Conservation (phyloP, 2,329 filamentous ascomycete genomes). For the Colletotrichum sp. region DNA sequence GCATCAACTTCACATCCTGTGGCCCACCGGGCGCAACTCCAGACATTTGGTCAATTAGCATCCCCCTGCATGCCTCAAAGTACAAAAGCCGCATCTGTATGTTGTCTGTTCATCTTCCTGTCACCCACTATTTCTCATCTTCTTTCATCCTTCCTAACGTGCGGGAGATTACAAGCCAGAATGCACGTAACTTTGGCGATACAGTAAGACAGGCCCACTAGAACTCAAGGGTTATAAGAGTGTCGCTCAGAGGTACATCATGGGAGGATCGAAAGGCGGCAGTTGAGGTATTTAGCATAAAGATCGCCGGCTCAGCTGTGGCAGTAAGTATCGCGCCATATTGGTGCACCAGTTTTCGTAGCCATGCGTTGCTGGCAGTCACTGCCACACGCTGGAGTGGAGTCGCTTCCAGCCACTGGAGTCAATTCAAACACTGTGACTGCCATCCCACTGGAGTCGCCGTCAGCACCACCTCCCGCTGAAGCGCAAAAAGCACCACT, state of each 20-base stretch:
- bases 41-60: neutral
- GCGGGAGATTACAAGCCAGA: neutral
- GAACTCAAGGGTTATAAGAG: neutral
- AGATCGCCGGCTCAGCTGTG: neutral
- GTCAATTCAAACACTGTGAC: neutral
- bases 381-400: neutral
- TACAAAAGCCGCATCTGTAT: neutral
- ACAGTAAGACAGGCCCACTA: neutral
- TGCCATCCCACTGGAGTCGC: neutral
- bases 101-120: neutral
- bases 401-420: neutral
- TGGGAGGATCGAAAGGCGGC: neutral
- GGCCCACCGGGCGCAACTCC: neutral
- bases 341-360: neutral
- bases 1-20: neutral
- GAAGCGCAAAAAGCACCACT: neutral
- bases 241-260: neutral
- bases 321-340: neutral
- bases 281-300: neutral
- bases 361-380: neutral
- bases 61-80: neutral
- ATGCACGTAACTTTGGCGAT: neutral
- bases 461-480: neutral
- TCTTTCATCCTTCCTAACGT: neutral
- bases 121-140: neutral